Evolutionary conservation across 1,139 yeast species (phyloP).

Genomic region (Yamadazyma atmosphaerica): DNA sequence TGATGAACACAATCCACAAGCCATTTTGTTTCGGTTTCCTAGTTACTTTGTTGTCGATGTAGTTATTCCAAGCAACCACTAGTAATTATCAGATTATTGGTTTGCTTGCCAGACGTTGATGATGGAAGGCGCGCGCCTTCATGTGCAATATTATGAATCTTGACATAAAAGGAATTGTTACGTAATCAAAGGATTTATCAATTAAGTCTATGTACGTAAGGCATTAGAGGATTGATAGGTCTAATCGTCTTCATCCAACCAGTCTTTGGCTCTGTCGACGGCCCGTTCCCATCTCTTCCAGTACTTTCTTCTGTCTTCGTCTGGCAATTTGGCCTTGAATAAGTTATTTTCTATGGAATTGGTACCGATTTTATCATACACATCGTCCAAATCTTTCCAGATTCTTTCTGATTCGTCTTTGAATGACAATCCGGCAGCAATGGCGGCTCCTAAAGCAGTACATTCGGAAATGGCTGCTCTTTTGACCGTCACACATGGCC

Average conservation of each 20-base stretch:
- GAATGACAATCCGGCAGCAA: slow-evolving; percentile 85
- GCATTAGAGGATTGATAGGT: not conserved
- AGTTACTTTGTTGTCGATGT: not conserved
- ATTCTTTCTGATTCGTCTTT: slow-evolving; percentile 58
- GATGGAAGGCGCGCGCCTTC: not conserved
- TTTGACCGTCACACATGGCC: slow-evolving; percentile 80
- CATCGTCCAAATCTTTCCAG: slow-evolving; percentile 79
- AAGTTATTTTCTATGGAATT: slow-evolving; percentile 33
- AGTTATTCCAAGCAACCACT: not conserved
- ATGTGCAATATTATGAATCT: not conserved
- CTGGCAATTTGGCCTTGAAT: slow-evolving; percentile 61
- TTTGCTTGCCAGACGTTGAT: not conserved
- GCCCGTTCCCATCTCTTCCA: slow-evolving; percentile 87
- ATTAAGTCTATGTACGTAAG: not conserved
- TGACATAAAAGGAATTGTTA: not conserved
- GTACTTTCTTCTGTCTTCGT: slow-evolving; percentile 58
- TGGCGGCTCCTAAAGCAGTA: slow-evolving; percentile 95
- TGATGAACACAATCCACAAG: slow-evolving; percentile 2
- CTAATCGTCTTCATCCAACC: slow-evolving; percentile 53
- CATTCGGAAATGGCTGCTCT: slow-evolving; percentile 86
- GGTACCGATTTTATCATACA: slow-evolving; percentile 34
- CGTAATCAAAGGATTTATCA: too few relatives aligned
- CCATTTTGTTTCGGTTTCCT: not conserved
- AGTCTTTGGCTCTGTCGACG: slow-evolving; percentile 71
- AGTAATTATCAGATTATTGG: not conserved